Percentiles rank a stretch among this genome's conserved stretches.
These are phyloP conservation scores for Penicillium glabrum DNA, from an alignment of 2,329 filamentous ascomycete genomes.

Conservation along the genomic window DNA sequence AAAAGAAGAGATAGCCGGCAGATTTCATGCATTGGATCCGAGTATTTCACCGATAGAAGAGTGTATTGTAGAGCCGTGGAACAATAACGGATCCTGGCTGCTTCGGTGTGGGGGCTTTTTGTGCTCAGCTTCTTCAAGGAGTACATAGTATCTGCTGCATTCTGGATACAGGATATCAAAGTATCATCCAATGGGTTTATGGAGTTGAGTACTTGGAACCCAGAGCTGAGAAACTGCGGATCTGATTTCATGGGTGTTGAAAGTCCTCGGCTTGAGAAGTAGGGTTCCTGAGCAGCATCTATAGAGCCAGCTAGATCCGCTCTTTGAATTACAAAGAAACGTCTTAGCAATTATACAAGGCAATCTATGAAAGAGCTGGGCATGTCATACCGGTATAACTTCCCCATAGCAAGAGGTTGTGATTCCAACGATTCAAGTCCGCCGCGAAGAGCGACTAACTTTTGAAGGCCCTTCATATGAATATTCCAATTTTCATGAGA, in stretches of 20 bases:
- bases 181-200: neutral
- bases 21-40: neutral
- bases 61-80: neutral
- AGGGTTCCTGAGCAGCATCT: neutral
- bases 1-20: neutral
- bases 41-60: neutral
- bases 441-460: neutral
- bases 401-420: neutral
- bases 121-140: neutral
- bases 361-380: neutral
- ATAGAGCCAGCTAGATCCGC: conserved; percentile 2
- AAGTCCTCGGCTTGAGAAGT: neutral
- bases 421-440: neutral
- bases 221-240: neutral
- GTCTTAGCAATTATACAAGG: neutral
- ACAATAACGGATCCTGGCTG: conserved; percentile 1
- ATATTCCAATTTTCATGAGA: neutral
- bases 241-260: neutral
- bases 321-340: neutral
- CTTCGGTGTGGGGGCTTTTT: neutral
- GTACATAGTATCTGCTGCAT: neutral
- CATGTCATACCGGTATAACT: neutral
- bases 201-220: neutral
- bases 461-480: conserved; percentile 1
- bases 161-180: neutral